Evolutionary conservation across 2,329 filamentous ascomycete genomes (phyloP).

Genomic region (Penicillium sp.): DNA sequence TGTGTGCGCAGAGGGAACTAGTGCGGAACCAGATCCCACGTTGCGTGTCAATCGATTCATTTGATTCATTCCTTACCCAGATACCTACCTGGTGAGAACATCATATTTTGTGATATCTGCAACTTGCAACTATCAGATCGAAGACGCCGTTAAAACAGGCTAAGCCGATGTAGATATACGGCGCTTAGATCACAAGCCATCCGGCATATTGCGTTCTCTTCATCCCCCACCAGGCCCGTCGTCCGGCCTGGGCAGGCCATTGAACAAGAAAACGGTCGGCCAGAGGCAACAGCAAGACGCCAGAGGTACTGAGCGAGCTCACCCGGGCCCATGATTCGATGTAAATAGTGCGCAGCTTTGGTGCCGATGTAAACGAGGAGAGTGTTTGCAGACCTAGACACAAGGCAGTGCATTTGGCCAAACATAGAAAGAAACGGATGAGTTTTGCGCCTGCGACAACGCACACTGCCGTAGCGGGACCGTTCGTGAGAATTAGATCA

Average conservation of each 20-base stretch:
- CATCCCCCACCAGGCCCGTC: slow-evolving; percentile 39
- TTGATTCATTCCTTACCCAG: background rate
- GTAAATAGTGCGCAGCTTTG: slow-evolving; percentile 69
- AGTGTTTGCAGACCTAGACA: slow-evolving; percentile 11
- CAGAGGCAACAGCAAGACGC: slow-evolving; percentile 68
- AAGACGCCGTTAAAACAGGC: background rate
- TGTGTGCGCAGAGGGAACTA: background rate
- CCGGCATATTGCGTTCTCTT: slow-evolving; percentile 42
- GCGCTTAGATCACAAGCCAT: slow-evolving; percentile 35
- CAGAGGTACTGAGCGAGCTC: slow-evolving; percentile 77
- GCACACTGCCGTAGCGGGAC: slow-evolving; percentile 82
- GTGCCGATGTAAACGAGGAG: background rate
- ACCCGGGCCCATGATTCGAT: slow-evolving; percentile 92
- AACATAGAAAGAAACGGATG: slow-evolving; percentile 52
- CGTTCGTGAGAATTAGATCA: slow-evolving; percentile 79
- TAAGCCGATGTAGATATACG: background rate
- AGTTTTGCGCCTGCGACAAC: slow-evolving; percentile 59
- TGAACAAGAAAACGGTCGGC: slow-evolving; percentile 82
- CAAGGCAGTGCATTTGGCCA: slow-evolving; percentile 8
- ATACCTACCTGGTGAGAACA: background rate
- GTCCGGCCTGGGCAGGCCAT: slow-evolving; percentile 63
- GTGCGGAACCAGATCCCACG: background rate
- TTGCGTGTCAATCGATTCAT: background rate
- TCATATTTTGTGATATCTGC: background rate
- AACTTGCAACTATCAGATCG: background rate